Evolutionary conservation across 225 moss, liverwort and hornwort species (phyloP).

Genomic region (Thuidium tamariscinum): DNA sequence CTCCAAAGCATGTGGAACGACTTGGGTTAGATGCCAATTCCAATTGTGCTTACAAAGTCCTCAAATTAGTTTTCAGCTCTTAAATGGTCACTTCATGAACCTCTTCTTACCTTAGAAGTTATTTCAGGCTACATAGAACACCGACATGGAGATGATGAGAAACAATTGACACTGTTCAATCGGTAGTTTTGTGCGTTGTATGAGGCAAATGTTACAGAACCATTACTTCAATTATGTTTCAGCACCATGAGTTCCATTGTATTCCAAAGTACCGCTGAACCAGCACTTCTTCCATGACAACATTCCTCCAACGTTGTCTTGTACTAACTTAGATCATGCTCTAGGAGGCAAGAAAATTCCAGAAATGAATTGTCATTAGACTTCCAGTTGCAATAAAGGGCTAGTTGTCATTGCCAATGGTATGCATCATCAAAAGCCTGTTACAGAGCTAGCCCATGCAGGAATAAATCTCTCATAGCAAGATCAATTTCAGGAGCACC

Average conservation of each 20-base stretch:
- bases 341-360: background rate
- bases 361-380: background rate
- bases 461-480: too few species aligned
- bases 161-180: background rate
- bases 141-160: background rate
- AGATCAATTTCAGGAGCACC: background rate
- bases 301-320: background rate
- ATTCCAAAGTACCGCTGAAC: background rate
- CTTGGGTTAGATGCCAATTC: background rate
- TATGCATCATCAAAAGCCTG: background rate
- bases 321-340: background rate
- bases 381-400: background rate
- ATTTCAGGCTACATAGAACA: background rate
- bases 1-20: fast-evolving
- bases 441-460: background rate
- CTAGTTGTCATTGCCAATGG: background rate
- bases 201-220: background rate
- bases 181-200: background rate
- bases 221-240: too few species aligned
- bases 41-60: background rate
- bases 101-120: fast-evolving
- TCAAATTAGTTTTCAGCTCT: background rate
- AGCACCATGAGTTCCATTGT: background rate
- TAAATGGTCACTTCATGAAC: fast-evolving
- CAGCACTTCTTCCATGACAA: background rate